Percentiles rank a stretch among this genome's conserved stretches.
phyloP scores from a whole-genome alignment of 23 red algal species.

The Gracilariopsis chorda region DNA sequence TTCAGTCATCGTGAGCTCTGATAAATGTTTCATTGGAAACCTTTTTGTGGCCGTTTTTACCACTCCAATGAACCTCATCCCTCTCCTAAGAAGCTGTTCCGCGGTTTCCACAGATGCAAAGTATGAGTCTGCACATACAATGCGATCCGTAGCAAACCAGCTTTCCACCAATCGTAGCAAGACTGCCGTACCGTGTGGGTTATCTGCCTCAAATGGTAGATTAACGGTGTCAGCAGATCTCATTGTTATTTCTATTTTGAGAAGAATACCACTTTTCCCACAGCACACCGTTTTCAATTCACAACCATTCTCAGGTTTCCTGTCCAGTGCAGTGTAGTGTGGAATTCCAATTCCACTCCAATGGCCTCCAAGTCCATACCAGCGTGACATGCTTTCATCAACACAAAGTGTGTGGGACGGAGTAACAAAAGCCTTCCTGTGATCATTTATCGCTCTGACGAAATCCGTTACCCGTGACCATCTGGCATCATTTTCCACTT shows the following conservation, averaged over 20 bases:
- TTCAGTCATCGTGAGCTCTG: neutral
- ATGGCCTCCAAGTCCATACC: too few relatives aligned
- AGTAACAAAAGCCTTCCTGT: neutral
- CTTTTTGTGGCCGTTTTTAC: neutral
- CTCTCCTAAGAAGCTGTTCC: neutral
- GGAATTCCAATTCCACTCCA: neutral
- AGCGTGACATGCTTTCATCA: too few relatives aligned
- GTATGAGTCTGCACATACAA: constrained; percentile 49
- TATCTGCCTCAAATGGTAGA: too few relatives aligned
- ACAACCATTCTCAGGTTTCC: constrained; percentile 3
- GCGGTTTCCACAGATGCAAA: constrained; percentile 17
- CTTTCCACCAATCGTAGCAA: neutral
- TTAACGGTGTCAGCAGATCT: too few relatives aligned
- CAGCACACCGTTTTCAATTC: neutral
- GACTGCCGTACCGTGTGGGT: constrained; percentile 22
- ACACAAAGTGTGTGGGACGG: neutral
- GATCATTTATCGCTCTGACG: neutral
- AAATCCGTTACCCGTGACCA: neutral
- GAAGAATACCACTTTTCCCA: neutral
- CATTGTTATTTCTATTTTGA: too few relatives aligned
- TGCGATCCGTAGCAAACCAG: neutral
- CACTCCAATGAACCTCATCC: neutral
- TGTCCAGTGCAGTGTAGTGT: neutral
- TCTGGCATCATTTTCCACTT: too few relatives aligned
- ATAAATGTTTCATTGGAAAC: neutral